Conservation (phyloP, 2,329 filamentous ascomycete genomes). For the Penicillium concentricum region DNA sequence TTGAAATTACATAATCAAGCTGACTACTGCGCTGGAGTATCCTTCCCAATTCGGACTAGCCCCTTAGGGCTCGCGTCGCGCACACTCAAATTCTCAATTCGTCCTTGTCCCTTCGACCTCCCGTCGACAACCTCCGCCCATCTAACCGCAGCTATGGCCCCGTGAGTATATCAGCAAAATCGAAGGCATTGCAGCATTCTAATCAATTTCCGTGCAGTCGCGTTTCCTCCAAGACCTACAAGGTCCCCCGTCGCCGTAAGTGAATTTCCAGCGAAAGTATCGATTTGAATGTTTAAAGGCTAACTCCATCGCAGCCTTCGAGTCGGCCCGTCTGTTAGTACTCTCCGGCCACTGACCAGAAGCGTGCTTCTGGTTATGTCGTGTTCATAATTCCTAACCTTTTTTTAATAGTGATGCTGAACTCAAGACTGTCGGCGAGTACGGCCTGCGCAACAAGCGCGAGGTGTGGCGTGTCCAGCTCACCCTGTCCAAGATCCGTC, state of each 20-base stretch:
- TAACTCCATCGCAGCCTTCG: conserved; percentile 65
- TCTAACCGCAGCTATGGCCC: conserved; percentile 42
- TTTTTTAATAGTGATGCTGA: conserved; percentile 85
- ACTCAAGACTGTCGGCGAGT: conserved; percentile 99
- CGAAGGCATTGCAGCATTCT: conserved; percentile 38
- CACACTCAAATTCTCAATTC: conserved; percentile 17
- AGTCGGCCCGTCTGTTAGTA: conserved; percentile 99
- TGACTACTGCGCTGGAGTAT: too few relatives aligned
- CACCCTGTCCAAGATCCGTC: conserved; percentile 99
- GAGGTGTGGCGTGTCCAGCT: conserved; percentile 99
- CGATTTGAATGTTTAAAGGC: conserved; percentile 30
- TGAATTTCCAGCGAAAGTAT: conserved; percentile 25
- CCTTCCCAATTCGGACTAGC: conserved; percentile 1
- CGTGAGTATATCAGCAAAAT: conserved; percentile 39
- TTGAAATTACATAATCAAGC: background rate
- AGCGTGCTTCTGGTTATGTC: conserved; percentile 98
- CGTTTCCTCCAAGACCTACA: conserved; percentile 99
- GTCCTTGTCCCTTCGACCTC: conserved; percentile 30
- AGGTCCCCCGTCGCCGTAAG: conserved; percentile 86
- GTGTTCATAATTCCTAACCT: conserved; percentile 68
- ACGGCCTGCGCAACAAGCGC: conserved; percentile 99
- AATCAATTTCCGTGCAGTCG: conserved; percentile 43
- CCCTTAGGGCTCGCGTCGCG: conserved; percentile 1
- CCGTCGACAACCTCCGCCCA: conserved; percentile 38
- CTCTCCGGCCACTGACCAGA: conserved; percentile 87